Evolutionary conservation across 306 rosid genomes (phyloP).

Genomic region (Ochetophila trinervis): DNA sequence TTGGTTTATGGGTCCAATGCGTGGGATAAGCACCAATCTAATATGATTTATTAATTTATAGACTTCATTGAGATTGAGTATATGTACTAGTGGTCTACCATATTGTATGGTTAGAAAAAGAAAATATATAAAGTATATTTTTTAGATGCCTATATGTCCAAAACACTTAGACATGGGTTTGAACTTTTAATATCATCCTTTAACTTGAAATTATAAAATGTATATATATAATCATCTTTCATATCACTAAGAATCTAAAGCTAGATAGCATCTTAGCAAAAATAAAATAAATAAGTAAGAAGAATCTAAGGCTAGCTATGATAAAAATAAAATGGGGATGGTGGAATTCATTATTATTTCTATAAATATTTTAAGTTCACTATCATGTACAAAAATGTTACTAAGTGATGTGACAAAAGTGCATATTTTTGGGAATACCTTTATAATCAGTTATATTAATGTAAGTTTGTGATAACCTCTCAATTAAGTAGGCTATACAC

Average conservation of each 20-base stretch:
- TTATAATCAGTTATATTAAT: not conserved
- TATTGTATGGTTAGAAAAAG: too few relatives aligned
- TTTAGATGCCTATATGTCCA: not conserved
- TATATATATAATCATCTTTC: not conserved
- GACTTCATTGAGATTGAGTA: not conserved
- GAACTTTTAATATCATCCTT: not conserved
- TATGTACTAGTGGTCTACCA: not conserved
- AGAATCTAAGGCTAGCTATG: not conserved
- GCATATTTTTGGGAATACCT: not conserved
- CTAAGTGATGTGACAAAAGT: not conserved
- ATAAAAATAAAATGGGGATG: not conserved
- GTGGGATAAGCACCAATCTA: not conserved
- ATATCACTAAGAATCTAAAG: not conserved
- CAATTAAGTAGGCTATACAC: too few relatives aligned
- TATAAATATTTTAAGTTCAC: too few relatives aligned
- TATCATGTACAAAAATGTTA: too few relatives aligned
- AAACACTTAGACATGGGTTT: not conserved
- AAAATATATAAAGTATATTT: too few relatives aligned
- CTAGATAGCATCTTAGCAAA: not conserved
- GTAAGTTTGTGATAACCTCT: not conserved
- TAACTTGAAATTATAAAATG: not conserved
- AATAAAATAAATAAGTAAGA: not conserved
- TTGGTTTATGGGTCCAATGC: conserved; percentile 1
- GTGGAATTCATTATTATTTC: not conserved
- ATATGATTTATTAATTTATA: not conserved